Evolutionary conservation across 108 stramenopile genomes (phyloP), one percentile per base, ranked within the genome.

Genomic region (Nitzschia palea): DNA sequence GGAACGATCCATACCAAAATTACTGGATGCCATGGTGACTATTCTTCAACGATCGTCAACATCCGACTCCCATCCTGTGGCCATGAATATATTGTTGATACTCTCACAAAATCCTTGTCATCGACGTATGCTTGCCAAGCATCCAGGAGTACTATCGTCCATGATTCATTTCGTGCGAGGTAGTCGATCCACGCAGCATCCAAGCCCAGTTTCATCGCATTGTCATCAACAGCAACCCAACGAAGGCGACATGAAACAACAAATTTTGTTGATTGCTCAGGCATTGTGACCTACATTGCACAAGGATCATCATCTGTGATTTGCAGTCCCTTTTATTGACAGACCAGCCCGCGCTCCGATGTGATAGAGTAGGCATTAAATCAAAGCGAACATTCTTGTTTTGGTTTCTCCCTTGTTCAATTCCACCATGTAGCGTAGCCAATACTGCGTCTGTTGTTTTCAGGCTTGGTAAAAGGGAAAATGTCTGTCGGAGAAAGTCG

Each of bases 81-180:
- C 70, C 2, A 29, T 71, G 28, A 28, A 15, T 1, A 53, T 33
- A n/a, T 14, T 71, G 9, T 33, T 71, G 70, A 25, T 4, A 14
- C 22, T 71, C 53, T 59, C 62, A 12, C 28, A 51, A 52, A 71
- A 71, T 56, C 62, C 70, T 0, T 77, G 67, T 51, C 62, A 76
- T 34, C 66, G 61, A 54, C 31, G 74, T 32, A 47, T 76, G 8
- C 53, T 76, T 15, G 74, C 67, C 2, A 61, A 62, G 25, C 51
- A 68, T 40, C 56, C 61, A 14, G 74, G 74, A 34, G 26, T 76
- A 0, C 29, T 76, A 31, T 62, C 74, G 2, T 68, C 57, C 1
- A 36, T 76, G 44, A 76, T 76, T 43, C 74, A 67, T 15, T 76
- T 53, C 40, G 56, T 57, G 17, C 63, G 63, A 3, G 44, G 3